Conservation (phyloP, 805 yeast species). For the Kodamaea nitidulidarum region DNA sequence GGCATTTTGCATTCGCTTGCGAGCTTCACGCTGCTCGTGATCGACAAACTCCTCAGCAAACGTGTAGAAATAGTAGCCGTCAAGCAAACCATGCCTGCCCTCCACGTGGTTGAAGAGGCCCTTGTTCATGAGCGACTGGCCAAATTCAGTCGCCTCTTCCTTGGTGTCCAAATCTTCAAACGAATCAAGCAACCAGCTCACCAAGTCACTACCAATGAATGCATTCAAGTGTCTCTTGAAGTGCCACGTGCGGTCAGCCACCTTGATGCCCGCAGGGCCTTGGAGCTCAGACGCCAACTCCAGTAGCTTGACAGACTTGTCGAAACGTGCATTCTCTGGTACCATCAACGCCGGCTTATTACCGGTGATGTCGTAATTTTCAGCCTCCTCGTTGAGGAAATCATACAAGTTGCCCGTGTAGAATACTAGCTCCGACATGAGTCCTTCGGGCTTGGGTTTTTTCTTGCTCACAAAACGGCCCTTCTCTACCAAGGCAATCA, state of each 20-base stretch:
- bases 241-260: constrained; percentile 89
- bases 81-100: constrained; percentile 75
- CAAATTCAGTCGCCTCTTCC: constrained; percentile 80
- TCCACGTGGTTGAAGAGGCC: constrained; percentile 81
- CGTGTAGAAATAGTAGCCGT: constrained; percentile 90
- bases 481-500: constrained; percentile 60
- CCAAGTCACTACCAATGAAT: constrained; percentile 82
- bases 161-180: constrained; percentile 75
- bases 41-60: constrained; percentile 53
- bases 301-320: constrained; percentile 45
- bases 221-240: constrained; percentile 72
- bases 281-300: constrained; percentile 66
- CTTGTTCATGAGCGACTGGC: constrained; percentile 68
- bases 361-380: constrained; percentile 36
- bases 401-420: constrained; percentile 82
- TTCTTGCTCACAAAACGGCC: constrained; percentile 41
- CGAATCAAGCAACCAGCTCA: constrained; percentile 76
- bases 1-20: not conserved
- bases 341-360: constrained; percentile 32
- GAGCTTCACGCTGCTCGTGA: constrained; percentile 1
- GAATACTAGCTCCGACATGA: constrained; percentile 61
- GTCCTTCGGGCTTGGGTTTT: constrained; percentile 51
- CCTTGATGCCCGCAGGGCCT: constrained; percentile 56
- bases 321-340: constrained; percentile 38
- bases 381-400: constrained; percentile 51